Evolutionary conservation across 1,139 yeast species (phyloP).

Genomic region (Debaryomyces sp.): DNA sequence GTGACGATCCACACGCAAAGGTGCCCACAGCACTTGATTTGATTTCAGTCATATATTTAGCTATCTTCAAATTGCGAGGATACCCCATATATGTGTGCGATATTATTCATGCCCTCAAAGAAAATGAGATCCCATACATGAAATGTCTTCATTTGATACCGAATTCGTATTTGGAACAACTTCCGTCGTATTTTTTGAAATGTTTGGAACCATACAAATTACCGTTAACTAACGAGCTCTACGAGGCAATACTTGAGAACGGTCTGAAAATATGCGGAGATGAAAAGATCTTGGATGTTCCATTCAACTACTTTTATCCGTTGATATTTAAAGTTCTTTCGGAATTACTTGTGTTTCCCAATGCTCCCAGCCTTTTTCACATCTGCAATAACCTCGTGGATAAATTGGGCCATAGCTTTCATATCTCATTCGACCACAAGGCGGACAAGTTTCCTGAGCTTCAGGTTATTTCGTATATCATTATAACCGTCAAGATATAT

Average conservation of each 20-base stretch:
- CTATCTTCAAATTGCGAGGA: slow-evolving; percentile 33
- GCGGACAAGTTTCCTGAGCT: slow-evolving; percentile 31
- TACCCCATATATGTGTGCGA: slow-evolving; percentile 43
- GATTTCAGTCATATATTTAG: slow-evolving; percentile 40
- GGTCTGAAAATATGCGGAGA: slow-evolving; percentile 12
- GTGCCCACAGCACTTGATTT: slow-evolving; percentile 30
- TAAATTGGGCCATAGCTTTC: slow-evolving; percentile 11
- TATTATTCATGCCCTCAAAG: slow-evolving; percentile 29
- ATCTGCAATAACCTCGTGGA: slow-evolving; percentile 19
- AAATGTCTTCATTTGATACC: slow-evolving; percentile 37
- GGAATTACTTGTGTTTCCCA: slow-evolving; percentile 33
- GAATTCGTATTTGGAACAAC: slow-evolving; percentile 18
- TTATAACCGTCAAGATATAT: slow-evolving; percentile 31
- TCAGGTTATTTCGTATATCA: slow-evolving; percentile 24
- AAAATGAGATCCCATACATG: slow-evolving; percentile 42
- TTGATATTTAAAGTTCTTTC: slow-evolving; percentile 30
- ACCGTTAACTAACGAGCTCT: slow-evolving; percentile 34
- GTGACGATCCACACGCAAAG: neutral
- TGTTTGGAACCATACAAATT: slow-evolving; percentile 31
- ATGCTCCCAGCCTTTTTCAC: slow-evolving; percentile 31
- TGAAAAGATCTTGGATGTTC: slow-evolving; percentile 12
- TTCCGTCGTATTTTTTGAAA: slow-evolving; percentile 27
- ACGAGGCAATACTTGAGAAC: slow-evolving; percentile 20
- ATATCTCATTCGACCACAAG: slow-evolving; percentile 7
- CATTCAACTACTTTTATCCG: slow-evolving; percentile 36